Evolutionary conservation across 163 green algal genomes (phyloP).

Genomic region (Chlamydomonas reinhardtii): DNA sequence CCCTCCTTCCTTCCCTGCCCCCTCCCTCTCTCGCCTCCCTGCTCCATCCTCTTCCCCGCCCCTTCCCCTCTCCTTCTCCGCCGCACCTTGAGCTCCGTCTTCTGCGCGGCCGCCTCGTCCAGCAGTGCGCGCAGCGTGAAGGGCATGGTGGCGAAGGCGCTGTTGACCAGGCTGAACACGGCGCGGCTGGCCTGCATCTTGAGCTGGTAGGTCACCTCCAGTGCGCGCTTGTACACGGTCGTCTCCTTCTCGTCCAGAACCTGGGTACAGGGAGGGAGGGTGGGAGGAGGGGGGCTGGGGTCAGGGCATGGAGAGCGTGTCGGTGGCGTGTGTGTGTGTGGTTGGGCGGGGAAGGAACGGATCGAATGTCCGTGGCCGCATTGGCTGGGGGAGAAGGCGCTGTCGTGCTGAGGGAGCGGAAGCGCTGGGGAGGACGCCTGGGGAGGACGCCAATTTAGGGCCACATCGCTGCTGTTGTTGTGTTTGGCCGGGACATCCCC

Average conservation of each 20-base stretch:
- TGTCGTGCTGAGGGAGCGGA: no score
- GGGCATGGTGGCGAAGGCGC: conserved; percentile 88
- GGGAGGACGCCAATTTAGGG: no score
- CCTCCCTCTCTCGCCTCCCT: neutral
- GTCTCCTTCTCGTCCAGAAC: conserved; percentile 97
- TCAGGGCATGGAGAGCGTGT: neutral
- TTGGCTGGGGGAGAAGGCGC: no score
- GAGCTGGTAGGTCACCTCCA: conserved; percentile 94
- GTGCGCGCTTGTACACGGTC: conserved; percentile 96
- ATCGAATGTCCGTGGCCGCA: no score
- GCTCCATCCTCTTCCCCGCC: neutral
- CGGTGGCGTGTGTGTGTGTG: no score
- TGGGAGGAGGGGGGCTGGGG: neutral
- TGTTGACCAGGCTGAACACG: conserved; percentile 93
- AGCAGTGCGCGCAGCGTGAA: conserved; percentile 85
- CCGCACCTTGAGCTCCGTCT: conserved; percentile 38
- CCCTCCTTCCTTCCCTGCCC: neutral
- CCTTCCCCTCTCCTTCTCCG: no score
- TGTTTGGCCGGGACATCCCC: no score
- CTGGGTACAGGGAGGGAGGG: neutral
- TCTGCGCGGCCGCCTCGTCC: conserved; percentile 48
- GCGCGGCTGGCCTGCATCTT: conserved; percentile 90
- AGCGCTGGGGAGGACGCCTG: no score
- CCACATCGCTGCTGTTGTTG: no score
- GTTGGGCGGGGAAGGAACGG: no score